Evolutionary conservation across 164 flowering plant species (phyloP), one percentile per base, ranked within the genome.

Genomic region (Tetracentron sinense): DNA sequence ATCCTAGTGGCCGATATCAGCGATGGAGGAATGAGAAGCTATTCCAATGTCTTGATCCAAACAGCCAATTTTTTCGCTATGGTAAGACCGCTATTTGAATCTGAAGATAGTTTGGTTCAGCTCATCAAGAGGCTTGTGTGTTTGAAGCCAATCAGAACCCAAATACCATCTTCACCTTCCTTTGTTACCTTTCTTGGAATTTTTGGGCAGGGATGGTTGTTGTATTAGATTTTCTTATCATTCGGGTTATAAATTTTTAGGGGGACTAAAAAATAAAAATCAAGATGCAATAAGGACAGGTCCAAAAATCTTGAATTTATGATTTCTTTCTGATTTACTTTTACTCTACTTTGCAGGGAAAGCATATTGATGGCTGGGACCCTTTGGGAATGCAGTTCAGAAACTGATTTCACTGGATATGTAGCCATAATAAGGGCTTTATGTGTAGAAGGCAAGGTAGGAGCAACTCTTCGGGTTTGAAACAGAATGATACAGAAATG

Each of bases 361-460:
- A 81, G 73, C 61, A 68, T 83, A 64, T 62, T 74, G 29, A 61
- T 61, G 66, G 74, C 60, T 10, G 74, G 74, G 30, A 54, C 63
- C 27, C 26, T 58, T 33, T 52, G 33, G 35, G 63, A 61, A 2
- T 54, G 63, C 26, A 27, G 47, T 46, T 29, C 66, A 15, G 58
- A 61, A 35, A 51, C 63, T 58, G 42, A 68, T 54, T 69, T 68
- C 38, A 19, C 27, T 47, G 54, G 61, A 6, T 62, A 77, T 68
- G 60, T 54, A 58, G 44, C 62, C 15, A 27, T 77, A 6, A 72
- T 85, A 51, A 79, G 78, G 74, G 68, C 62, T 49, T 75, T 90
- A 57, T 83, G 88, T 71, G 49, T 73, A 52, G 75, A 74, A 62
- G 86, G 89, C 35, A 87, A 86, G 75, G 58, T 82, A 17, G 83